A percentile compares a stretch with the other conserved stretches of the same genome.
These are phyloP conservation scores for Globisporangium sylvaticum DNA, from an alignment of 352 stramenopile genomes.

Conservation along the genomic window DNA sequence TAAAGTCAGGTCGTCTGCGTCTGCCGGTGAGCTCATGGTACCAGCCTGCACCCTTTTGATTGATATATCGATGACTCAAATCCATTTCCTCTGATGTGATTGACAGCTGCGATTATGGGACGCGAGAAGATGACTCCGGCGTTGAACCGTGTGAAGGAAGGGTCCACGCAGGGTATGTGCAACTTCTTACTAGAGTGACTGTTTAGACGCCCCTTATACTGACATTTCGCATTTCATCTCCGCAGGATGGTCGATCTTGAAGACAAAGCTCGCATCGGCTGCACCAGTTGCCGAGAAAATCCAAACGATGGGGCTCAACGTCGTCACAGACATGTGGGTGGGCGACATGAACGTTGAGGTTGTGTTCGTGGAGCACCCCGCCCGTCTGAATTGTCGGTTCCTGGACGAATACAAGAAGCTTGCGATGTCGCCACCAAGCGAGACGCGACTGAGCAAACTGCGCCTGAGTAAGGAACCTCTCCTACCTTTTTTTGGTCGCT, in stretches of 20 bases:
- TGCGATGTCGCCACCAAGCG: constrained; percentile 14
- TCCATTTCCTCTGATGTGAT: background rate
- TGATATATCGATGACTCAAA: background rate
- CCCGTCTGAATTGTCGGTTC: constrained; percentile 41
- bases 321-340: constrained; percentile 62
- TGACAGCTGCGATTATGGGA: constrained; percentile 37
- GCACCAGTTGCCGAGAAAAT: constrained; percentile 72
- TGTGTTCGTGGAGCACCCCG: constrained; percentile 42
- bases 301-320: constrained; percentile 67
- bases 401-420: constrained; percentile 51
- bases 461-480: constrained; percentile 58
- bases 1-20: constrained; percentile 67
- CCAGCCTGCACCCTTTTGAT: background rate
- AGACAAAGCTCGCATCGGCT: constrained; percentile 66
- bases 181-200: background rate
- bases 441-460: constrained; percentile 30
- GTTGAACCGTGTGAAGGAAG: constrained; percentile 60
- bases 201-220: background rate
- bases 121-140: constrained; percentile 46
- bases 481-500: too few species aligned
- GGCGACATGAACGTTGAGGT: constrained; percentile 60
- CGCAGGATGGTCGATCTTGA: constrained; percentile 67
- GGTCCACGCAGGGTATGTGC: constrained; percentile 48
- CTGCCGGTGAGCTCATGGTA: constrained; percentile 30
- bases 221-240: background rate